Evolutionary conservation across 306 rosid genomes (phyloP).

Genomic region (Nissolia schottii): DNA sequence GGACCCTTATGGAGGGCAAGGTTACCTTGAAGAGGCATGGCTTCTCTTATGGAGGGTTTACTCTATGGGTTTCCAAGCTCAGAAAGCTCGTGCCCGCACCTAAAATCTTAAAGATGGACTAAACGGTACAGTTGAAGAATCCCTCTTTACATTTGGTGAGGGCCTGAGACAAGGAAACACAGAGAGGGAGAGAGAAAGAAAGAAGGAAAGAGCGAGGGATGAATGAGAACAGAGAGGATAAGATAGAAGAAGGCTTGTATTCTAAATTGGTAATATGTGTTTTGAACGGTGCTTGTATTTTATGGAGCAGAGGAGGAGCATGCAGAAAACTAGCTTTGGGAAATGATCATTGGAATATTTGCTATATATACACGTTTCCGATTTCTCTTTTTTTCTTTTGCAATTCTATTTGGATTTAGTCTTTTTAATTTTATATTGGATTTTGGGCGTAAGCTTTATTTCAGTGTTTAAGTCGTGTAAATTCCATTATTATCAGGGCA

Average conservation of each 20-base stretch:
- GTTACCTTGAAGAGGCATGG: constrained; percentile 48
- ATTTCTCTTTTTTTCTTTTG: neutral
- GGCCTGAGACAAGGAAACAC: neutral
- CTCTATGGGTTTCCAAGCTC: neutral
- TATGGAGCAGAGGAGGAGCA: constrained; percentile 33
- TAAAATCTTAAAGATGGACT: constrained; percentile 8
- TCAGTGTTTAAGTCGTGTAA: neutral
- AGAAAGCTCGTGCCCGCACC: constrained; percentile 19
- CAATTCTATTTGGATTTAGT: neutral
- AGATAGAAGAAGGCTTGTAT: constrained; percentile 12
- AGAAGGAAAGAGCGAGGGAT: neutral
- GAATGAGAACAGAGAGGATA: neutral
- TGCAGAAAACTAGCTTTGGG: constrained; percentile 30
- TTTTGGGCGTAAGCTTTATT: neutral
- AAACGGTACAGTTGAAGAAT: neutral
- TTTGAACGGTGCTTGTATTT: constrained; percentile 62
- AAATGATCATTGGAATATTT: constrained; percentile 38
- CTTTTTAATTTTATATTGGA: neutral
- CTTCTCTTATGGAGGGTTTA: neutral
- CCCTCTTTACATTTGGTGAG: constrained; percentile 25
- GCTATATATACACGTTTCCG: constrained; percentile 52
- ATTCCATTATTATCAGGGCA: neutral
- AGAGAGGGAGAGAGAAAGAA: neutral
- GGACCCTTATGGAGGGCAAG: neutral
- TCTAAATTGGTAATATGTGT: constrained; percentile 35